phyloP scores from a whole-genome alignment of 306 rosid species.

The Bauhinia variegata region DNA sequence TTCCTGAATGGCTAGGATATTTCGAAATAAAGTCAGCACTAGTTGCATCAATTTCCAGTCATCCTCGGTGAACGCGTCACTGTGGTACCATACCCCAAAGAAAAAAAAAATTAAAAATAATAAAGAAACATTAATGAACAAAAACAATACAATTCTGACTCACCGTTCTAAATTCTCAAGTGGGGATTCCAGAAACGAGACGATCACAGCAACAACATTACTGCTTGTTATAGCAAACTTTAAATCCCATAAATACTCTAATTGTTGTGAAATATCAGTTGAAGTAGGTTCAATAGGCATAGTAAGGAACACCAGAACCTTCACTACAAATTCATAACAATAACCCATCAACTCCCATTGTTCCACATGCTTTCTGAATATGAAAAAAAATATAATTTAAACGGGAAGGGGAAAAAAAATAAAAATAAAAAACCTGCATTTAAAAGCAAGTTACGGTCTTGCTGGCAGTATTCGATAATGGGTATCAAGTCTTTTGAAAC shows the following conservation, averaged over 20 bases:
- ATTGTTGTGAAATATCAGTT: slow-evolving; percentile 68
- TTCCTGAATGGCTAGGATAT: slow-evolving; percentile 84
- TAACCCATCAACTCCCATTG: neutral
- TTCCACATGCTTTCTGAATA: neutral
- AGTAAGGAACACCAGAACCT: slow-evolving; percentile 87
- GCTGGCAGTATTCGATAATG: slow-evolving; percentile 64
- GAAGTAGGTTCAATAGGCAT: slow-evolving; percentile 90
- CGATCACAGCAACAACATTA: slow-evolving; percentile 60
- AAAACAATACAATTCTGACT: slow-evolving; percentile 24
- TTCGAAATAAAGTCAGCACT: slow-evolving; percentile 80
- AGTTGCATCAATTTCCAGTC: slow-evolving; percentile 96
- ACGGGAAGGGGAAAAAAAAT: too few relatives aligned
- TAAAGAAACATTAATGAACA: neutral
- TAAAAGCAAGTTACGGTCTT: slow-evolving; percentile 70
- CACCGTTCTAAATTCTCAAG: slow-evolving; percentile 89
- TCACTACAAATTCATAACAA: slow-evolving; percentile 53
- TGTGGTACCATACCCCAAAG: slow-evolving; percentile 39
- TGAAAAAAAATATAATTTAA: neutral
- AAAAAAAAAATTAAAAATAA: neutral
- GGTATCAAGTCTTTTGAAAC: slow-evolving; percentile 78
- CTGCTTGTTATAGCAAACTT: slow-evolving; percentile 74
- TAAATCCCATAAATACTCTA: slow-evolving; percentile 82
- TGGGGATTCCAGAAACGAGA: slow-evolving; percentile 74
- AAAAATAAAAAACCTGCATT: slow-evolving; percentile 58
- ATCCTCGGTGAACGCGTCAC: slow-evolving; percentile 82